Evolutionary conservation across 2,329 filamentous ascomycete species (phyloP).

Genomic region (Hirsutella rhossiliensis): DNA sequence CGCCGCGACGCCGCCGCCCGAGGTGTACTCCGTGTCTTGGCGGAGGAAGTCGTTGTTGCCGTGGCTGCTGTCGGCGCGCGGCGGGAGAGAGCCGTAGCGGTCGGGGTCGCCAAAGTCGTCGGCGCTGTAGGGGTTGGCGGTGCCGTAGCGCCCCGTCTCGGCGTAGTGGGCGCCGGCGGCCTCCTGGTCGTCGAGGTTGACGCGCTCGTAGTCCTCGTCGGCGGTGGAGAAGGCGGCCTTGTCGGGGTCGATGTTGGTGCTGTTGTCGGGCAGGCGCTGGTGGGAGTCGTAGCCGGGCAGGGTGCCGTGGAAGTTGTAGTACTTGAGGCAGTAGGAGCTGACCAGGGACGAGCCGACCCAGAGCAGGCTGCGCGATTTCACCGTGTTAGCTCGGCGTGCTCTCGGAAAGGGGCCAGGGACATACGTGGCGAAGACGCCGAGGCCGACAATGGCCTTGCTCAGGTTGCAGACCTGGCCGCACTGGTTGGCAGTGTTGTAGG

Average conservation of each 20-base stretch:
- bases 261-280: conserved; percentile 24
- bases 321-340: conserved; percentile 47
- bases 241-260: conserved; percentile 51
- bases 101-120: conserved; percentile 26
- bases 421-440: conserved; percentile 52
- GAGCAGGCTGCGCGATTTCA: conserved; percentile 31
- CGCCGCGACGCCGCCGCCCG: conserved; percentile 12
- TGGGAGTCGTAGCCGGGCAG: conserved; percentile 49
- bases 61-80: conserved; percentile 7
- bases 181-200: conserved; percentile 44
- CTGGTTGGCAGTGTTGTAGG: conserved; percentile 44
- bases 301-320: conserved; percentile 48
- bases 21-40: conserved; percentile 35
- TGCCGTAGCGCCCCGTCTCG: conserved; percentile 21
- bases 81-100: conserved; percentile 25
- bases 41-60: conserved; percentile 32
- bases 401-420: conserved; percentile 11
- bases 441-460: conserved; percentile 50
- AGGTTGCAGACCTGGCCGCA: conserved; percentile 46
- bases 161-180: conserved; percentile 17
- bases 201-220: conserved; percentile 52
- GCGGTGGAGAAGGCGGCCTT: conserved; percentile 58
- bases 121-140: conserved; percentile 24
- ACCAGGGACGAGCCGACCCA: conserved; percentile 41
- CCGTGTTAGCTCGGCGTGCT: not conserved